phyloP scores from a whole-genome alignment of 129 eudicot species.

The Lactuca sativa region DNA sequence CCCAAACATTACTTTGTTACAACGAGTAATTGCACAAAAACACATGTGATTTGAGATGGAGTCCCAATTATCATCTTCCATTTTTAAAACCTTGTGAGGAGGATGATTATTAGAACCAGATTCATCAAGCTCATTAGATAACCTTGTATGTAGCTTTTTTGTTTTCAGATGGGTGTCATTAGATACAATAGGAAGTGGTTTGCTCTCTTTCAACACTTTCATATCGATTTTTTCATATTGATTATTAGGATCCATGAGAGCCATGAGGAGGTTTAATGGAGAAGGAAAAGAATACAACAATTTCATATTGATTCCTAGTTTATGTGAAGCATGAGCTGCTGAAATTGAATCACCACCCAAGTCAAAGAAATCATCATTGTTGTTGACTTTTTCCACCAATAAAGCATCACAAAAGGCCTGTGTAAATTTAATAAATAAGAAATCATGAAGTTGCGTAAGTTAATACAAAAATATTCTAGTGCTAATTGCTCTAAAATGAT shows the following conservation, averaged over 20 bases:
- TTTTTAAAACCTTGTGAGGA: slow-evolving; percentile 41
- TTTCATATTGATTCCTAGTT: slow-evolving; percentile 81
- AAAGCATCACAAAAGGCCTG: slow-evolving; percentile 74
- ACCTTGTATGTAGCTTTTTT: slow-evolving; percentile 32
- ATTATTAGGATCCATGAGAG: slow-evolving; percentile 38
- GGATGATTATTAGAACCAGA: slow-evolving; percentile 21
- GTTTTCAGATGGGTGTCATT: slow-evolving; percentile 9
- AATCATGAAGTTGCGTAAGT: slow-evolving; percentile 7
- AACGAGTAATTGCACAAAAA: slow-evolving; percentile 63
- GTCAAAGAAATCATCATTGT: slow-evolving; percentile 64
- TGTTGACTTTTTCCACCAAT: slow-evolving; percentile 48
- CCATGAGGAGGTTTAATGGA: slow-evolving; percentile 59
- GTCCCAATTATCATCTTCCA: slow-evolving; percentile 37
- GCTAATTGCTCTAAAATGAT: not conserved
- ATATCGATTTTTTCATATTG: too few relatives aligned
- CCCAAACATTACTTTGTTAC: slow-evolving; percentile 55
- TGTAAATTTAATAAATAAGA: not conserved
- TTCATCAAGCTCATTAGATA: slow-evolving; percentile 16
- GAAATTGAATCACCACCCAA: slow-evolving; percentile 87
- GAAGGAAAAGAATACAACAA: slow-evolving; percentile 64
- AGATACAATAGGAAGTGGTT: slow-evolving; percentile 17
- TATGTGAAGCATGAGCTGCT: slow-evolving; percentile 80
- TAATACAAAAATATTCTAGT: slow-evolving; percentile 2
- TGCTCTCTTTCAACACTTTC: slow-evolving; percentile 12
- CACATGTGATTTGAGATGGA: slow-evolving; percentile 23